Evolutionary conservation across 495 filamentous ascomycete genomes (phyloP).

Genomic region (Paragyromitra xinjiangensis): DNA sequence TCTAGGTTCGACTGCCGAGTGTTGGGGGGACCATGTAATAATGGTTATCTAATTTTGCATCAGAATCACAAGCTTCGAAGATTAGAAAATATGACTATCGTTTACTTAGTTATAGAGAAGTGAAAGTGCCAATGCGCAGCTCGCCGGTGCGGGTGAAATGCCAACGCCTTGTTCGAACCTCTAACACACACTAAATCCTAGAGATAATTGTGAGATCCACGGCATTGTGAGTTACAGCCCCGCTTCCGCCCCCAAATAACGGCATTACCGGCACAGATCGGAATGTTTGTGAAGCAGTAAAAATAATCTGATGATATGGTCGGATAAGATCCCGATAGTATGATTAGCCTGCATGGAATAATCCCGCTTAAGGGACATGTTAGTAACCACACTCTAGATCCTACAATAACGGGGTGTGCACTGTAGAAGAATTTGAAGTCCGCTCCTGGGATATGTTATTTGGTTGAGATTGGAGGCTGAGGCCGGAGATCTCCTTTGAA

Average conservation of each 20-base stretch:
- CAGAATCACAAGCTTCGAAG: background rate
- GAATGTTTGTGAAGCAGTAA: slow-evolving; percentile 9
- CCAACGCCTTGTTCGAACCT: background rate
- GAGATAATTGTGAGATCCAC: background rate
- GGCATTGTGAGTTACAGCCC: background rate
- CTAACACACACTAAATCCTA: background rate
- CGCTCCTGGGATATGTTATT: background rate
- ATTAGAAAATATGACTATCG: background rate
- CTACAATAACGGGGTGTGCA: background rate
- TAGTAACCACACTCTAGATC: slow-evolving; percentile 26
- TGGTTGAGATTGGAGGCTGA: background rate
- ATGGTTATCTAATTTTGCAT: background rate
- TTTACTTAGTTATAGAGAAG: background rate
- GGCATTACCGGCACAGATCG: slow-evolving; percentile 11
- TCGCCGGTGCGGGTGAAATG: background rate
- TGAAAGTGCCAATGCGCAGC: background rate
- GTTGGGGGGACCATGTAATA: background rate
- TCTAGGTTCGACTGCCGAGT: background rate
- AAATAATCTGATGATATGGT: slow-evolving; percentile 10
- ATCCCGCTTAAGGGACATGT: background rate
- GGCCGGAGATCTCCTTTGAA: background rate
- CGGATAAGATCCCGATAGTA: slow-evolving; percentile 9
- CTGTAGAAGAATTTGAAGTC: background rate
- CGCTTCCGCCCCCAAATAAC: slow-evolving; percentile 27
- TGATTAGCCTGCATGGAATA: slow-evolving; percentile 33